Conservation (phyloP, 1,139 yeast species). For the Magnusiomyces fungicola region DNA sequence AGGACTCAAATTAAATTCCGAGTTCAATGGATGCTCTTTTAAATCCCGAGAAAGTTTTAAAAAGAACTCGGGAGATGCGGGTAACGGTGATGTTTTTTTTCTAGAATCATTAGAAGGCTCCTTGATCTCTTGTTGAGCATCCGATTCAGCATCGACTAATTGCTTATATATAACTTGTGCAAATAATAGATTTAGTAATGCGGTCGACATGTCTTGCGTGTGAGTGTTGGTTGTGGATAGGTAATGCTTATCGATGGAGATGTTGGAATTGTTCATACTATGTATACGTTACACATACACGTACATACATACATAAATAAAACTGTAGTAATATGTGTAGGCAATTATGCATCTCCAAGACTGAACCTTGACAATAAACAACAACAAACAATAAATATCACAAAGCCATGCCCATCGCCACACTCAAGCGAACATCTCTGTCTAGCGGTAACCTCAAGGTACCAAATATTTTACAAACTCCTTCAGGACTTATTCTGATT, state of each 20-base stretch:
- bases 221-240: too few relatives aligned
- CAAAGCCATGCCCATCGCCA: neutral
- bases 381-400: neutral
- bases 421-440: neutral
- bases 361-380: constrained; percentile 6
- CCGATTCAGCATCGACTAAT: constrained; percentile 22
- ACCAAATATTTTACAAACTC: constrained; percentile 27
- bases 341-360: too few relatives aligned
- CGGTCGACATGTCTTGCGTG: constrained; percentile 30
- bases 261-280: too few relatives aligned
- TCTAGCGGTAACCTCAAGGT: constrained; percentile 8
- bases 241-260: too few relatives aligned
- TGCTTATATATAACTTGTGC: constrained; percentile 30
- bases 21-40: constrained; percentile 25
- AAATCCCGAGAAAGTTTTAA: constrained; percentile 23
- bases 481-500: constrained; percentile 28
- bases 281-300: too few relatives aligned
- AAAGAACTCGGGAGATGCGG: constrained; percentile 17
- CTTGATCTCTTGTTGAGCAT: constrained; percentile 5
- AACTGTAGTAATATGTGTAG: too few relatives aligned
- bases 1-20: constrained; percentile 24
- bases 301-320: too few relatives aligned
- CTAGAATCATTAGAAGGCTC: neutral
- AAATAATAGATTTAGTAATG: constrained; percentile 27
- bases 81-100: constrained; percentile 4